These are phyloP conservation scores for Kodamaea lidongshanica DNA, from an alignment of 805 yeast species.

Conservation along the genomic window DNA sequence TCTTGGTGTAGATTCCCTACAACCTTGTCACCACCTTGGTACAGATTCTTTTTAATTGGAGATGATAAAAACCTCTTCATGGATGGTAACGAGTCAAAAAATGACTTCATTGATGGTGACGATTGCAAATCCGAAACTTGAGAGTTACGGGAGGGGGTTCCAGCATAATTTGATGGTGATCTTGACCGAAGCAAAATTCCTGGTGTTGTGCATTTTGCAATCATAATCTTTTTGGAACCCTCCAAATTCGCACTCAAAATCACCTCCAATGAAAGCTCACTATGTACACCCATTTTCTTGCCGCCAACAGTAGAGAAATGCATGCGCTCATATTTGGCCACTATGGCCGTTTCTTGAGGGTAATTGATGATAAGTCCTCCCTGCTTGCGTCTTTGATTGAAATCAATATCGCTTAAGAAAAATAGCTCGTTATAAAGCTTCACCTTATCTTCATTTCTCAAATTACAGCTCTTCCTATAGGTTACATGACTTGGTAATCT, in stretches of 20 bases:
- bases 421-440: constrained; percentile 14
- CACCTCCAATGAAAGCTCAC: constrained; percentile 14
- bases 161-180: constrained; percentile 47
- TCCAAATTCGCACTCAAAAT: constrained; percentile 12
- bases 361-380: constrained; percentile 8
- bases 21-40: too few species aligned
- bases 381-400: constrained; percentile 1
- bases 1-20: too few species aligned
- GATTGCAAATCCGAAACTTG: background rate
- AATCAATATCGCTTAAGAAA: constrained; percentile 8
- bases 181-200: constrained; percentile 58
- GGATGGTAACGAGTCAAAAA: too few species aligned
- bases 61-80: too few species aligned
- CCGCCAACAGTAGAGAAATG: constrained; percentile 14
- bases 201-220: constrained; percentile 42
- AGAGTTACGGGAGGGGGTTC: background rate
- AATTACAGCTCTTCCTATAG: constrained; percentile 17
- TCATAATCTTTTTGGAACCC: constrained; percentile 9
- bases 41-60: too few species aligned
- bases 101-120: too few species aligned
- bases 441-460: constrained; percentile 17
- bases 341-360: constrained; percentile 9
- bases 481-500: constrained; percentile 17
- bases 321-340: constrained; percentile 20
- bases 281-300: constrained; percentile 5